Base-by-base conservation (phyloP, 2,329 filamentous ascomycete genomes). In the Beauveria australis region DNA sequence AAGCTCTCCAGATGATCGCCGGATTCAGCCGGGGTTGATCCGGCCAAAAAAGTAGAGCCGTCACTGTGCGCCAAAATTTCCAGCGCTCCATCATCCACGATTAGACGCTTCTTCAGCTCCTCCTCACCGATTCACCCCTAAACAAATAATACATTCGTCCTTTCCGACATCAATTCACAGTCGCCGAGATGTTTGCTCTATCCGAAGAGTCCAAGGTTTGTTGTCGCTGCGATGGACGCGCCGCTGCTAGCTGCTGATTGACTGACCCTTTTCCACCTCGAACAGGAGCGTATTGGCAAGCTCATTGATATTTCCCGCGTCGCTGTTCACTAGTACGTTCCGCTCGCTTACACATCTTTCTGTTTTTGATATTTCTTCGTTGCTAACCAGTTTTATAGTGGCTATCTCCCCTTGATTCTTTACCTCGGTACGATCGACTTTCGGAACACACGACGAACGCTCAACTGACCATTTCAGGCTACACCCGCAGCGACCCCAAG, bases 191-290 rank as follows among this genome's bases (percentile, higher is more conserved):
- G 82, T 81, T 85, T 65, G 73, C 80, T 71, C 87, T 97, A 67
- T 97, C 94, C 56, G 94, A 99, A 78, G 94, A 99, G 81, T 92
- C 92, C 72, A 97, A 97, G 89, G 93, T 96, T 73, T 66, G 72
- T 59, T 19, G 52, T 30, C 41, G 26, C n/a, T 26, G 10, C 26
- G n/a, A 53, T 40, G 19, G 19, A 33, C 46, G 26, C 26, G 26
- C 26, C 16, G 18, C 43, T 14, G 24, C 30, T 1, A 22, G 26
- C 22, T 22, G n/a, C 28, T 16, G 8, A 19, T 16, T 41, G 6
- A 52, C 60, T 62, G 19, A 63, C 43, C 53, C 48, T 64, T 47
- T 63, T 44, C 43, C 7, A 22, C 55, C 28, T 57, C 37, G n/a
- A 49, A 67, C 69, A 97, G 93, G 94, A 99, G 88, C 92, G 94